Conservation (phyloP, 257 asterid genomes). For the Penstemon newberryi region DNA sequence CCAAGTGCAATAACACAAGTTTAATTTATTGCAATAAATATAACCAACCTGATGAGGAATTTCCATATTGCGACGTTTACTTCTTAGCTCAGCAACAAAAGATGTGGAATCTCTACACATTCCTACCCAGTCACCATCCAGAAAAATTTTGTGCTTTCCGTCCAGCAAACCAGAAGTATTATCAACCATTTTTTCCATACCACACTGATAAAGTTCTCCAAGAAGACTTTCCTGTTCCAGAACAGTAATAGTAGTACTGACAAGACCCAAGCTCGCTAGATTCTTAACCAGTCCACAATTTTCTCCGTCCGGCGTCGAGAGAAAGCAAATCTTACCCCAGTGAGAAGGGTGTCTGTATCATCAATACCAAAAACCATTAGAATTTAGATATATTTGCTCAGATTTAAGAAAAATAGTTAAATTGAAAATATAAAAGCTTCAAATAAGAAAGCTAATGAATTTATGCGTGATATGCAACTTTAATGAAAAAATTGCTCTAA, state of each 20-base stretch:
- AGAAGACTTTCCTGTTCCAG: conserved; percentile 48
- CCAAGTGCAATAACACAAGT: conserved; percentile 23
- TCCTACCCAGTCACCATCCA: conserved; percentile 96
- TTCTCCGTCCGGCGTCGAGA: conserved; percentile 97
- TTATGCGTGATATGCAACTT: too few relatives aligned
- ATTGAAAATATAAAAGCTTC: neutral
- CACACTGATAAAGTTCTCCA: conserved; percentile 55
- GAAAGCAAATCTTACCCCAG: conserved; percentile 94
- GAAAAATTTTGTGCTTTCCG: conserved; percentile 62
- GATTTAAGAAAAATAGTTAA: neutral
- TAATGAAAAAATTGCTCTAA: too few relatives aligned
- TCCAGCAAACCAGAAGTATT: conserved; percentile 43
- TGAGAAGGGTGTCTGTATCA: conserved; percentile 88
- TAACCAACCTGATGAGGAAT: conserved; percentile 64
- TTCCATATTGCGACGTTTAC: conserved; percentile 68
- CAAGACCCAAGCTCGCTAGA: conserved; percentile 84
- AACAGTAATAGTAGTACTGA: conserved; percentile 45
- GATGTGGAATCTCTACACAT: conserved; percentile 65
- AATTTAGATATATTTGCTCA: conserved; percentile 19
- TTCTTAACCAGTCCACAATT: conserved; percentile 95
- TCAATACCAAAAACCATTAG: conserved; percentile 26
- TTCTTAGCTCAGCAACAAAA: conserved; percentile 65
- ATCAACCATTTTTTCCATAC: conserved; percentile 68
- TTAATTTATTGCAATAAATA: conserved; percentile 26
- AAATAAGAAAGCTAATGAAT: neutral